Conservation (phyloP, 108 stramenopile genomes). For the Schizochytrium sp. region DNA sequence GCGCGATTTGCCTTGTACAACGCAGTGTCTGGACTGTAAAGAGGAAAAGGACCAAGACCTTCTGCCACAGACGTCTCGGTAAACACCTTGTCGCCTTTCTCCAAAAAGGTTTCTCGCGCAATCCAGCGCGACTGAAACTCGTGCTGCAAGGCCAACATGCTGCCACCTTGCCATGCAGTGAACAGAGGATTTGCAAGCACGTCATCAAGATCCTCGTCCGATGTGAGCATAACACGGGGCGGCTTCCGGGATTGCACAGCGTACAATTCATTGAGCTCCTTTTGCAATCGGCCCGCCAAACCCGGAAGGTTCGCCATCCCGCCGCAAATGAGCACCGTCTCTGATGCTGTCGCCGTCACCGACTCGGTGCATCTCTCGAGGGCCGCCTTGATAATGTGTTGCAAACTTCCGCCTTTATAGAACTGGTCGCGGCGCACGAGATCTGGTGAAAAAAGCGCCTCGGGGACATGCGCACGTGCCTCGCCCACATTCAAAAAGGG, state of each 20-base stretch:
- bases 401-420: not conserved
- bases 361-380: not conserved
- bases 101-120: not conserved
- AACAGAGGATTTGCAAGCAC: not conserved
- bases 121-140: slow-evolving; percentile 8
- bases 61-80: not conserved
- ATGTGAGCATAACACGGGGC: not conserved
- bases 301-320: not conserved
- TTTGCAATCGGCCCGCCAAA: not conserved
- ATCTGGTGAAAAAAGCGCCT: slow-evolving; percentile 1
- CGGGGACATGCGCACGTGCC: not conserved
- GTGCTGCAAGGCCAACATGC: not conserved
- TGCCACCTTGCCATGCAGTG: not conserved
- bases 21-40: not conserved
- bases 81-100: not conserved
- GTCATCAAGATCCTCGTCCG: not conserved
- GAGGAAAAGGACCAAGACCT: not conserved
- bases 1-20: not conserved
- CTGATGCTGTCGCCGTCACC: not conserved
- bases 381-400: slow-evolving; percentile 6
- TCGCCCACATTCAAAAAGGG: not conserved
- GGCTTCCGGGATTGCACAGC: not conserved
- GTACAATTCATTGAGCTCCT: not conserved
- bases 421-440: not conserved
- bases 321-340: not conserved